A percentile compares a stretch with the other conserved stretches of the same genome.
These are phyloP conservation scores for Aspergillus fructus DNA, from an alignment of 2,329 filamentous ascomycete genomes.

Conservation along the genomic window DNA sequence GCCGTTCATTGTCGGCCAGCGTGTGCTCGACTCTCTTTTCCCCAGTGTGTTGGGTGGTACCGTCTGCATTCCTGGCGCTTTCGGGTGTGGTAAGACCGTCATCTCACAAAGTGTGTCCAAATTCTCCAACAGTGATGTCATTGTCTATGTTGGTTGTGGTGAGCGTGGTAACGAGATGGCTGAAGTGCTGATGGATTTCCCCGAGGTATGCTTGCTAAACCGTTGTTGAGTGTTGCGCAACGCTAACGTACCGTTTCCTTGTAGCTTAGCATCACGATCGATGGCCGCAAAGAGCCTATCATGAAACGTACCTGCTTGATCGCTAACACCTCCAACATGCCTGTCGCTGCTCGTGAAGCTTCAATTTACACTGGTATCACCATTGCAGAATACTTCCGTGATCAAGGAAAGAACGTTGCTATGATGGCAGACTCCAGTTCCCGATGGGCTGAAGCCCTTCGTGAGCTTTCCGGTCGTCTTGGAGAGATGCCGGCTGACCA, in stretches of 20 bases:
- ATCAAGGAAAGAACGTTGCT: constrained; percentile 94
- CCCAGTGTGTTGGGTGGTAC: constrained; percentile 96
- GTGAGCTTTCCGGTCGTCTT: constrained; percentile 97
- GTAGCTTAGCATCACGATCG: constrained; percentile 83
- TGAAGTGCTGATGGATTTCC: constrained; percentile 99
- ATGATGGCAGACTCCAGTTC: constrained; percentile 99
- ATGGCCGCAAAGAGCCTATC: constrained; percentile 94
- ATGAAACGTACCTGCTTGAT: constrained; percentile 99
- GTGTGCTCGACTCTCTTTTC: constrained; percentile 94
- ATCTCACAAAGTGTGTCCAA: constrained; percentile 98
- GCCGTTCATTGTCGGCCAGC: constrained; percentile 94
- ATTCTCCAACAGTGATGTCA: constrained; percentile 99
- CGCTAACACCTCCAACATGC: constrained; percentile 99
- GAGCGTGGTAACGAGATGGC: constrained; percentile 99
- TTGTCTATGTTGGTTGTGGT: constrained; percentile 91
- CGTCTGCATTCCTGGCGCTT: constrained; percentile 95
- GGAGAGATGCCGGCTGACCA: constrained; percentile 99
- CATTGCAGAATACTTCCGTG: constrained; percentile 93
- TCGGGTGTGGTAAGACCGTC: constrained; percentile 98
- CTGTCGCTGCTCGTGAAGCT: constrained; percentile 94
- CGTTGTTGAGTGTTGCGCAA: not conserved
- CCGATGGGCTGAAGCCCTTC: constrained; percentile 96
- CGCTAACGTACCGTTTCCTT: constrained; percentile 14
- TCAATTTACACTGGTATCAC: constrained; percentile 98
- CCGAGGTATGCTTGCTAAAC: constrained; percentile 57